Evolutionary conservation across 768 basidiomycete species (phyloP), one percentile per base, ranked within the genome.

Genomic region (Naganishia randhawae): DNA sequence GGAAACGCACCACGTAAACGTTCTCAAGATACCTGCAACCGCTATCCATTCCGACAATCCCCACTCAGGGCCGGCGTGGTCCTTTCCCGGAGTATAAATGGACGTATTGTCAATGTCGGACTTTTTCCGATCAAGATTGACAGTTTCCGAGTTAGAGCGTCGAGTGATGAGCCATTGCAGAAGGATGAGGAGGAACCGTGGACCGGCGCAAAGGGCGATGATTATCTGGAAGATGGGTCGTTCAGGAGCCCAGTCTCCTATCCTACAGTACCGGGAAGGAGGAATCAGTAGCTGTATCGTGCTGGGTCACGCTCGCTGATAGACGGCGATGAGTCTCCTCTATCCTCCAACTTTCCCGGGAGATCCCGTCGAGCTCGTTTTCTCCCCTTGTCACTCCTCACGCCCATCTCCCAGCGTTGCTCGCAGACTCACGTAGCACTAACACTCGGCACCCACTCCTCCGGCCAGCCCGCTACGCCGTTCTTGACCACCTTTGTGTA

Each of bases 201-300:
- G 90, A 83, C 88, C 90, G 55, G 91, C 87, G 35, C 89, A 90
- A 32, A 93, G 76, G 19, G 92, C 92, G 72, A 95, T 93, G 52
- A 93, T 82, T 39, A 93, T 85, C 71, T 95, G 92, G 73, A 92
- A 94, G 45, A 91, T 77, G 69, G 73, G 76, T 71, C 81, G 83
- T 71, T 93, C 90, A 39, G 90, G 91, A 71, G 88, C 90, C 88
- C 90, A 91, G 81, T 95, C 92, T 2, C 92, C 92, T 64, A 93
- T 89, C 7, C 90, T 92, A 45, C 22, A 3, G 42, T 4, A 31
- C 14, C 7, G n/a, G 50, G 50, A 22, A 50, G 31, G 54, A 55
- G 33, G 31, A 55, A 9, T 55, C 19, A 55, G 54, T 9, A 3
- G 22, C 14, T 33, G 33, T 1, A 39, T 17, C 32, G n/a, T 22